These are phyloP conservation scores for Wickerhamiella infanticola DNA, from an alignment of 1,139 yeast genomes.

Conservation along the genomic window DNA sequence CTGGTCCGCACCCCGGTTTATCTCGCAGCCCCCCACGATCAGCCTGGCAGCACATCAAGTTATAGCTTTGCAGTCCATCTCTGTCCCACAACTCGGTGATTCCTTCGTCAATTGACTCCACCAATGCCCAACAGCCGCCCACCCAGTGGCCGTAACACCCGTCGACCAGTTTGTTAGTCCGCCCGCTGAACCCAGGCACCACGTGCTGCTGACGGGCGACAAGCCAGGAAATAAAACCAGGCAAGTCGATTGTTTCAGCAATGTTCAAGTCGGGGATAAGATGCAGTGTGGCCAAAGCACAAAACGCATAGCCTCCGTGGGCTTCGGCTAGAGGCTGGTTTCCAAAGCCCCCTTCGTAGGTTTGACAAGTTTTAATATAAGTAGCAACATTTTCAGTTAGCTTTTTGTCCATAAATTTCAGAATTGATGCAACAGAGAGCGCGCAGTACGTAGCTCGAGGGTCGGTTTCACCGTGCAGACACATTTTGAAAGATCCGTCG, in stretches of 20 bases:
- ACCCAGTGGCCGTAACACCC: slow-evolving; percentile 96
- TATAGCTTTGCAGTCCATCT: slow-evolving; percentile 47
- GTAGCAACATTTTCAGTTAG: slow-evolving; percentile 37
- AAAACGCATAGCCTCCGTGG: slow-evolving; percentile 92
- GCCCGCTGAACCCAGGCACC: slow-evolving; percentile 82
- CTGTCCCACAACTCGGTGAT: slow-evolving; percentile 28
- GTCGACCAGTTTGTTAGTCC: slow-evolving; percentile 87
- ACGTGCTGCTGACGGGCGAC: slow-evolving; percentile 47
- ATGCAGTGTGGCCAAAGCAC: slow-evolving; percentile 65
- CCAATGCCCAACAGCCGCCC: slow-evolving; percentile 56
- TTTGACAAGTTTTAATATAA: slow-evolving; percentile 65
- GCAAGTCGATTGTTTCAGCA: slow-evolving; percentile 18
- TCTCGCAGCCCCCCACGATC: slow-evolving; percentile 67
- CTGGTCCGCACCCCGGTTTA: slow-evolving; percentile 71
- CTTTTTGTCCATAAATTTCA: slow-evolving; percentile 34
- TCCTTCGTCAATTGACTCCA: slow-evolving; percentile 34
- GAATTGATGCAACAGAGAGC: slow-evolving; percentile 44
- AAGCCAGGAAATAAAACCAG: slow-evolving; percentile 42
- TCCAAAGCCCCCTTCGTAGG: slow-evolving; percentile 91
- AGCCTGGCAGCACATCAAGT: slow-evolving; percentile 60
- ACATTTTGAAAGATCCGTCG: slow-evolving; percentile 68
- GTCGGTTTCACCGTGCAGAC: slow-evolving; percentile 68
- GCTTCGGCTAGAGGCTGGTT: slow-evolving; percentile 76
- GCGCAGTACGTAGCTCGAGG: slow-evolving; percentile 82
- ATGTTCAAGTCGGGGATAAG: slow-evolving; percentile 28